phyloP scores from a whole-genome alignment of 352 stramenopile species.

The Pythium phragmiticola region DNA sequence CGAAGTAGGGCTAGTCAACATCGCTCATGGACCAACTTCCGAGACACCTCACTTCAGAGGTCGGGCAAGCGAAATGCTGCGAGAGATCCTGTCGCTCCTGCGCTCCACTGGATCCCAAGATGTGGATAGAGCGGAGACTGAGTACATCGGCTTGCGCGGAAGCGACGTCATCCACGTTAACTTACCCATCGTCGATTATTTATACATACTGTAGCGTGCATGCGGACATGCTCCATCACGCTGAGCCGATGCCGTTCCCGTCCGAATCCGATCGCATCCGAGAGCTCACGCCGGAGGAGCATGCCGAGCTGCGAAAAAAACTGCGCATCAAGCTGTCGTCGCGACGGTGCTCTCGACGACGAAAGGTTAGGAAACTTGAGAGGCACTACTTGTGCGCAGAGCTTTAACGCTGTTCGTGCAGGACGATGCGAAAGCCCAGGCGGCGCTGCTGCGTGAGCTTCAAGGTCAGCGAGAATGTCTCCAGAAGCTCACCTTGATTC shows the following conservation, averaged over 20 bases:
- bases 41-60: not conserved
- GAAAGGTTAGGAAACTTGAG: conserved; percentile 14
- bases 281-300: conserved; percentile 9
- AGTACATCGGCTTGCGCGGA: not conserved
- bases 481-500: not conserved
- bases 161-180: not conserved
- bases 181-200: not conserved
- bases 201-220: not conserved
- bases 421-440: conserved; percentile 13
- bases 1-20: too few species aligned
- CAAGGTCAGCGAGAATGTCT: conserved; percentile 3
- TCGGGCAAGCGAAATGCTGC: conserved; percentile 14
- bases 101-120: not conserved
- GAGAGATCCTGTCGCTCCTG: conserved; percentile 22
- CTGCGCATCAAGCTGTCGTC: conserved; percentile 21
- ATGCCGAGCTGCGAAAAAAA: conserved; percentile 17
- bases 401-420: not conserved
- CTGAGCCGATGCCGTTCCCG: conserved; percentile 23
- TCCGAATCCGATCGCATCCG: conserved; percentile 3
- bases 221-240: not conserved
- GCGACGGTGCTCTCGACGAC: conserved; percentile 14
- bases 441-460: not conserved
- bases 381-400: not conserved
- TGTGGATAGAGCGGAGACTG: not conserved
- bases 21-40: too few species aligned